phyloP scores from a whole-genome alignment of 2,329 filamentous ascomycete species.

The Clarireedia monteithiana region DNA sequence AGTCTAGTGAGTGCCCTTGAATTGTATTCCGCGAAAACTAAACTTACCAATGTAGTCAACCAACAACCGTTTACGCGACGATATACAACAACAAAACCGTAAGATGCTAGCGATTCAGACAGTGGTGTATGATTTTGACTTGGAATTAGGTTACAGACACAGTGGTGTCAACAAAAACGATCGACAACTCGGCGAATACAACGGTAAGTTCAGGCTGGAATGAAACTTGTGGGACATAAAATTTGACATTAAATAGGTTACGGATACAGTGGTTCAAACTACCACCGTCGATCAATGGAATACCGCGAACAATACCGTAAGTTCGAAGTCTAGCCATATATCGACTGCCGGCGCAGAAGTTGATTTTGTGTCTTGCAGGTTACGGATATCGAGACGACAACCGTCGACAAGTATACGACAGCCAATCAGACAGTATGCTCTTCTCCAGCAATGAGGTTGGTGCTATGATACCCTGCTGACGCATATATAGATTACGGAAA shows the following conservation, averaged over 20 bases:
- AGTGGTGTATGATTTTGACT: not conserved
- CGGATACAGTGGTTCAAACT: not conserved
- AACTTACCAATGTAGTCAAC: not conserved
- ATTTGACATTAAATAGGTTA: not conserved
- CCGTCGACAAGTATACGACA: not conserved
- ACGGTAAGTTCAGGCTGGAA: not conserved
- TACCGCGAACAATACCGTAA: not conserved
- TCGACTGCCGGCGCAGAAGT: not conserved
- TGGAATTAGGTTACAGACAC: not conserved
- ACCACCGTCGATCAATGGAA: not conserved
- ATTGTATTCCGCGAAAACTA: not conserved
- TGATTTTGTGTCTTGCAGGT: no score
- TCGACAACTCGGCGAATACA: not conserved
- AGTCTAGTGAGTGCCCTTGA: not conserved
- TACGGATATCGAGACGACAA: not conserved
- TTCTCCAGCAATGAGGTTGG: no score
- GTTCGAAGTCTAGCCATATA: not conserved
- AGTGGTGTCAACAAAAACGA: not conserved
- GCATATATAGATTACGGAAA: not conserved
- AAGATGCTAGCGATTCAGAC: not conserved
- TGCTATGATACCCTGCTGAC: not conserved
- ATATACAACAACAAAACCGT: not conserved
- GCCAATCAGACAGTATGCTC: conserved; percentile 1
- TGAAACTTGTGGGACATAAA: not conserved
- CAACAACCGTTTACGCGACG: not conserved